phyloP scores from a whole-genome alignment of 129 eudicot species.

The Pittosporum tobira region DNA sequence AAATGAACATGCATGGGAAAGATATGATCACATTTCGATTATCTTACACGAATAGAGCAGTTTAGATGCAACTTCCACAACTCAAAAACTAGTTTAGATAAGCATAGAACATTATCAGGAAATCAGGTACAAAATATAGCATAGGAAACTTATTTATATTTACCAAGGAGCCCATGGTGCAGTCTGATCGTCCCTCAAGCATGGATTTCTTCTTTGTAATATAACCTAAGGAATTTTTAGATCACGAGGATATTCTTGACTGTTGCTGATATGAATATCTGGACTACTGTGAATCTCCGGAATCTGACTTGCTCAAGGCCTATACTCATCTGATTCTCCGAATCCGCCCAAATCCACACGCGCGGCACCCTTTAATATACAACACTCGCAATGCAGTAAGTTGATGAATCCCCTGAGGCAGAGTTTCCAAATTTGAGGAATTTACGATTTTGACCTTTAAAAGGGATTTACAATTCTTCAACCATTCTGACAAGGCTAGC shows the following conservation, averaged over 20 bases:
- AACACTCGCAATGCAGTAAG: slow-evolving; percentile 8
- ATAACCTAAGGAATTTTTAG: slow-evolving; percentile 6
- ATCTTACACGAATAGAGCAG: no score
- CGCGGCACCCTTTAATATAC: slow-evolving; percentile 2
- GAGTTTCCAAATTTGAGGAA: not conserved
- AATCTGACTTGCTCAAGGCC: not conserved
- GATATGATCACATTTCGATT: no score
- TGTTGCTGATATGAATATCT: not conserved
- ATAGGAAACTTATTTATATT: no score
- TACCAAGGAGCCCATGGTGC: slow-evolving; percentile 9
- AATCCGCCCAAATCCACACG: not conserved
- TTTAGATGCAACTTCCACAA: no score
- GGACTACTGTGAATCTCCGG: not conserved
- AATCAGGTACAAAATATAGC: no score
- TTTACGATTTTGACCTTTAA: slow-evolving; percentile 3
- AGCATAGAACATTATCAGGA: no score
- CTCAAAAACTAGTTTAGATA: no score
- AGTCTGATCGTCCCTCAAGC: not conserved
- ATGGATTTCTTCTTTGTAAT: slow-evolving; percentile 8
- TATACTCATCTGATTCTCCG: slow-evolving; percentile 2
- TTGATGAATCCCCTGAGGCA: slow-evolving; percentile 3
- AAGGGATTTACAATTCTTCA: slow-evolving; percentile 6
- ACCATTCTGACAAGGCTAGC: slow-evolving; percentile 9
- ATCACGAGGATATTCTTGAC: slow-evolving; percentile 3
- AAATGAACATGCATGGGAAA: no score